Evolutionary conservation across 805 yeast species (phyloP).

Genomic region (Candida coleopterorum): DNA sequence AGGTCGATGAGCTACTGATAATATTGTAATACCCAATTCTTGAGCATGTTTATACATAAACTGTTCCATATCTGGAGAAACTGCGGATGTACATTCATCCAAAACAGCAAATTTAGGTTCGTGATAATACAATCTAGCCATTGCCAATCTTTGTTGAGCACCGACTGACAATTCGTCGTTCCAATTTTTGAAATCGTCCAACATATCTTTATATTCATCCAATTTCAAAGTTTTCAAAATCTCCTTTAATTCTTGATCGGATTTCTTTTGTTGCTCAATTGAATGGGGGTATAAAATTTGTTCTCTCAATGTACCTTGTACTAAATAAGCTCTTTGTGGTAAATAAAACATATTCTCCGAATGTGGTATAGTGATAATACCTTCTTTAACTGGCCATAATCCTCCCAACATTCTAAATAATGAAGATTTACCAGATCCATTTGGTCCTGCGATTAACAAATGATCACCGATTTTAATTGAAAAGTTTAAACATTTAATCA

Average conservation of each 20-base stretch:
- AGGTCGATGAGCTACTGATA: constrained; percentile 90
- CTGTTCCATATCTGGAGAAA: constrained; percentile 85
- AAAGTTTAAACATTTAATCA: constrained; percentile 64
- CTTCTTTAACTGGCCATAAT: constrained; percentile 75
- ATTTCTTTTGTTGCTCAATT: constrained; percentile 46
- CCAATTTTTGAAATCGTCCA: constrained; percentile 76
- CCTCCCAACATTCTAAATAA: constrained; percentile 88
- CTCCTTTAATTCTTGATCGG: constrained; percentile 47
- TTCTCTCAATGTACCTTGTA: constrained; percentile 75
- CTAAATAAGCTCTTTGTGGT: constrained; percentile 88
- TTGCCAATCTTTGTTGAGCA: constrained; percentile 87
- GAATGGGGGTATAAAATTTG: constrained; percentile 88
- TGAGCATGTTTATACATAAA: constrained; percentile 84
- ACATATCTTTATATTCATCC: constrained; percentile 54
- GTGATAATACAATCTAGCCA: constrained; percentile 90
- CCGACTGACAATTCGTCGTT: constrained; percentile 84
- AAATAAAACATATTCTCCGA: constrained; percentile 72
- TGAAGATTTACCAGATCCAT: constrained; percentile 95
- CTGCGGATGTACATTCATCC: constrained; percentile 95
- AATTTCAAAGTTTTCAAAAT: constrained; percentile 56
- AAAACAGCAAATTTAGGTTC: constrained; percentile 89
- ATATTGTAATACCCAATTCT: constrained; percentile 68
- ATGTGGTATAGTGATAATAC: constrained; percentile 58
- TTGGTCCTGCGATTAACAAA: constrained; percentile 87
- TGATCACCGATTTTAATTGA: constrained; percentile 78